Evolutionary conservation across 2,329 filamentous ascomycete species (phyloP), one percentile per base, ranked within the genome.

Genomic region (Ophiostoma angusticollis): DNA sequence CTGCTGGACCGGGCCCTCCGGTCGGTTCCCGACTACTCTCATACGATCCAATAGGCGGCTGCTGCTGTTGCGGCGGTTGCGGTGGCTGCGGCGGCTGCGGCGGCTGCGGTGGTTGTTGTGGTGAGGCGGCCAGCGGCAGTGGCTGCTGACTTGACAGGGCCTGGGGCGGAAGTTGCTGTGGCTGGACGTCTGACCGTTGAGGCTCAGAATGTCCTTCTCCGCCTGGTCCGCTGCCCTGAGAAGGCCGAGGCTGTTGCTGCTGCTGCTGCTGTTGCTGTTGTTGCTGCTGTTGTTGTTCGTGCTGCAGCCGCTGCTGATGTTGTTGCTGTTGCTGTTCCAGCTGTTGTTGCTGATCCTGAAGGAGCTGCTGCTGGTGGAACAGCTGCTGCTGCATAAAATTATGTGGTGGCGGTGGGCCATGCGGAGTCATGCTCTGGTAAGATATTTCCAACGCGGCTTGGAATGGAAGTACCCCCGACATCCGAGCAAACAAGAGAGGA

Each of bases 401-500:
- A n/a, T n/a, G 31, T 11, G 33, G 31, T 23, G 37, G 38, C n/a
- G 41, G 39, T 11, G 40, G 41, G 63, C 70, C 40, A 60, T 60
- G 40, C 5, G 46, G 42, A 16, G 65, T 62, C 54, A 79, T 67
- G 50, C 72, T 75, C 50, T 82, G 77, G 52, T 84, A 79, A 11
- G 74, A 71, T 70, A 71, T 78, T 53, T 84, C 80, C 38, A 82
- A 49, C 4, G 73, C 71, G 23, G 70, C 65, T 46, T 72, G 74
- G 16, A 77, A 65, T 21, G 80, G 57, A 39, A 66, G 63, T 25
- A 74, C 75, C 28, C 77, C 78, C 32, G 71, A 71, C 67, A 84
- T 78, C 31, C 78, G 78, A 11, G 78, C 73, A 57, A 87, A 85
- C 18, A 87, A 75, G 43, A 84, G 62, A 6, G 82, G 82, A 19